Conservation (phyloP, 1,284 basidiomycete genomes). For the Ceratobasidium sp. region DNA sequence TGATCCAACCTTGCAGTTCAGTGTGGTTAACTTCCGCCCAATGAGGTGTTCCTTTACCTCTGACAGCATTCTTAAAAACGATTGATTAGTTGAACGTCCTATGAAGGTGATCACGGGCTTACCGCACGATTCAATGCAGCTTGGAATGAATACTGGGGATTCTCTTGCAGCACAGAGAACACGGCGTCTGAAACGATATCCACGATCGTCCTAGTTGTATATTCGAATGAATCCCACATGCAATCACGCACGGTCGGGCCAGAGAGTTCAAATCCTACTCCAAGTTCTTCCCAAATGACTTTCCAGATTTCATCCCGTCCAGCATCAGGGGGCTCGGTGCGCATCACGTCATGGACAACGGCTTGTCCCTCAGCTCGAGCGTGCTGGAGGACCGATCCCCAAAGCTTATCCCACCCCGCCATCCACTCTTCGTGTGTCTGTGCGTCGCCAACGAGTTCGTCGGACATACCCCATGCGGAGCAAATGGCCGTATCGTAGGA, state of each 20-base stretch:
- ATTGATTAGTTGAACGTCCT: background rate
- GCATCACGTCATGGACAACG: background rate
- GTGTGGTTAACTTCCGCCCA: slow-evolving; percentile 5
- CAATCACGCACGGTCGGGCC: background rate
- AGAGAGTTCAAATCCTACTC: background rate
- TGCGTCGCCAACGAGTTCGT: background rate
- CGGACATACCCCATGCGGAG: slow-evolving; percentile 12
- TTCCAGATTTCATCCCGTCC: slow-evolving; percentile 12
- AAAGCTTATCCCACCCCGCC: slow-evolving; percentile 1
- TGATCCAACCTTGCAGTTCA: slow-evolving; percentile 9
- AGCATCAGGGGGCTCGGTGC: slow-evolving; percentile 8
- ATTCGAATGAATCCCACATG: slow-evolving; percentile 12
- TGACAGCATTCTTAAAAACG: background rate
- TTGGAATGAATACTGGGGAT: background rate
- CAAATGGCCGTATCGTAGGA: slow-evolving; percentile 6
- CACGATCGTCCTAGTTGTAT: slow-evolving; percentile 1
- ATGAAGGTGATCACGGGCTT: background rate
- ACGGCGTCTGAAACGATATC: background rate
- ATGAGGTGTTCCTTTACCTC: background rate
- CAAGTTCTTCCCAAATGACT: too few relatives aligned
- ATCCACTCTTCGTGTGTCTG: slow-evolving; percentile 13
- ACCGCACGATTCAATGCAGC: background rate
- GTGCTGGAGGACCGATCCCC: background rate
- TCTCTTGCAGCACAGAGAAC: background rate
- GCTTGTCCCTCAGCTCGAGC: background rate